A percentile compares a stretch with the other conserved stretches of the same genome.
These are phyloP conservation scores for Agastache rugosa DNA, from an alignment of 257 asterid species.

Conservation along the genomic window DNA sequence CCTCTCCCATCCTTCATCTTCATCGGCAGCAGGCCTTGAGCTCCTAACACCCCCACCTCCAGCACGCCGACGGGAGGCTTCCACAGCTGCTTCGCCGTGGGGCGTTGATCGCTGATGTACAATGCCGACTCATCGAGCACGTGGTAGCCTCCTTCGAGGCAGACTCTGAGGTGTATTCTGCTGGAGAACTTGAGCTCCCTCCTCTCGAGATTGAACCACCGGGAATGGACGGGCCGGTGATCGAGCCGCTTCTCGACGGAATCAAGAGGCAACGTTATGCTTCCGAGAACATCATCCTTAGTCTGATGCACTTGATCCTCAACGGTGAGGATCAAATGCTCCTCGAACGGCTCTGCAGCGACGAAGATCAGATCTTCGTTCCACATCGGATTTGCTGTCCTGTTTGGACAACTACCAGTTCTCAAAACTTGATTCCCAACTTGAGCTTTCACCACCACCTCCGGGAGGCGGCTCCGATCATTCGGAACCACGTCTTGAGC, in stretches of 20 bases:
- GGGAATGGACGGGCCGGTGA: slow-evolving; percentile 69
- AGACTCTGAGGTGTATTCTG: slow-evolving; percentile 66
- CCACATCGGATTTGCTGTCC: slow-evolving; percentile 75
- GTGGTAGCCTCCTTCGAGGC: slow-evolving; percentile 90
- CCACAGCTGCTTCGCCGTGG: slow-evolving; percentile 86
- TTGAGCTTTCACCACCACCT: slow-evolving; percentile 60
- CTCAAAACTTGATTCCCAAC: slow-evolving; percentile 69
- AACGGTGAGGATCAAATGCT: slow-evolving; percentile 61
- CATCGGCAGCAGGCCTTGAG: slow-evolving; percentile 78
- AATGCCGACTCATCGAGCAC: slow-evolving; percentile 73
- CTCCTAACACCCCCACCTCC: slow-evolving; percentile 74
- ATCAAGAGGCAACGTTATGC: slow-evolving; percentile 53
- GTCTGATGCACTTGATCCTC: slow-evolving; percentile 67
- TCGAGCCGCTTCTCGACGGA: slow-evolving; percentile 73
- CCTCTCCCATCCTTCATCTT: slow-evolving; percentile 74
- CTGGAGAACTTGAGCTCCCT: slow-evolving; percentile 65
- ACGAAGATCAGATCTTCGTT: slow-evolving; percentile 76
- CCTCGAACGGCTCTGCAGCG: slow-evolving; percentile 83
- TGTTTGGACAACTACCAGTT: slow-evolving; percentile 51
- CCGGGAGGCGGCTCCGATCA: slow-evolving; percentile 56
- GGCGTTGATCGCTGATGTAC: slow-evolving; percentile 75
- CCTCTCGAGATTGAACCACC: slow-evolving; percentile 79
- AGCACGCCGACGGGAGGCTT: slow-evolving; percentile 72
- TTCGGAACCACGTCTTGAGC: slow-evolving; percentile 70
- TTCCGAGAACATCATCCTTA: slow-evolving; percentile 67